Evolutionary conservation across 805 yeast genomes (phyloP), one percentile per base, ranked within the genome.

Genomic region (Myxozyma geophila): DNA sequence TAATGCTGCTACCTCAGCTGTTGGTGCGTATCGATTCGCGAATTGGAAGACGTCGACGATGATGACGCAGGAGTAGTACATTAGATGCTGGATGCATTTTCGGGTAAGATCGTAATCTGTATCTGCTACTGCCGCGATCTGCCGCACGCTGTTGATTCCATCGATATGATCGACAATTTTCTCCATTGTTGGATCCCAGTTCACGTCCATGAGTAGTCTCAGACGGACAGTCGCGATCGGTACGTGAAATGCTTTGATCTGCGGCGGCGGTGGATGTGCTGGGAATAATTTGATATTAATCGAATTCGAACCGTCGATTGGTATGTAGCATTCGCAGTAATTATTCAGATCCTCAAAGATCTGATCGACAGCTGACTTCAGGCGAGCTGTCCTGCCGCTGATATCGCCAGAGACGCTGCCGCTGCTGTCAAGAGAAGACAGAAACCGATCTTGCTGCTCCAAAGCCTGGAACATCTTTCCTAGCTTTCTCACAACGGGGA

Each of bases 171-270:
- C 97, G 10, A 90, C 77, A 28, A 95, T 89, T 58, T 89, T 87
- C 52, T 91, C 80, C 95, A 95, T 88, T 1, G 98, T 93, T 1
- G 98, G 98, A 75, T 95, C 99, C 98, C 99, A 95, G 71, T 89
- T 88, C 8, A 89, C 88, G 75, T 95, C 99, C 49, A 90, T 87
- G 66, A 95, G 79, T 44, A 83, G 78, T 36, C 82, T 82, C 40
- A 95, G 77, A 58, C 86, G 85, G 0, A 95, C 96, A 0, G 93
- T 87, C n/a, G 96, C 85, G 5, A 92, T 84, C 0, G 99, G 99
- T 0, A 95, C 99, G 74, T 93, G 96, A 70, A 81, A 89, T 0
- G 96, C 85, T 55, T 86, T 81, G 23, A 95, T 78, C 54, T 84
- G 84, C 0, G 92, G 87, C 2, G 92, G 97, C 1, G 92, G 89